Evolutionary conservation across 345 rosid genomes (phyloP).

Genomic region (Toxicodendron radicans): DNA sequence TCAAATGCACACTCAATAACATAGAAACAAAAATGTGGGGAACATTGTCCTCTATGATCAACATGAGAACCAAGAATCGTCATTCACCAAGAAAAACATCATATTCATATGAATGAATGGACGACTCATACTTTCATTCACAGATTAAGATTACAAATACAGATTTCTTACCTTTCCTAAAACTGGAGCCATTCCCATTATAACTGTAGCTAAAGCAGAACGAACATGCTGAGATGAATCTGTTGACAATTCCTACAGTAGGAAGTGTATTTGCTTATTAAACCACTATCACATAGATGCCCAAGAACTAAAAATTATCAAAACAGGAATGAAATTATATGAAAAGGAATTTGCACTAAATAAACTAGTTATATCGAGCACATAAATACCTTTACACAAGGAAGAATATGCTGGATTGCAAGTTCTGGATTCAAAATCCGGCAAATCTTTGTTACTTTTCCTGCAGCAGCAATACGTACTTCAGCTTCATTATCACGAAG

Average conservation of each 20-base stretch:
- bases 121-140: neutral
- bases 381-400: constrained; percentile 53
- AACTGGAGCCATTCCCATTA: constrained; percentile 89
- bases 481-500: constrained; percentile 74
- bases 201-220: constrained; percentile 83
- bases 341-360: neutral
- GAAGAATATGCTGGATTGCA: constrained; percentile 60
- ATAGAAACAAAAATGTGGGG: neutral
- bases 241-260: constrained; percentile 61
- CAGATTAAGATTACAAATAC: neutral
- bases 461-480: constrained; percentile 66
- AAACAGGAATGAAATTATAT: neutral
- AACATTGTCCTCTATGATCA: neutral
- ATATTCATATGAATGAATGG: neutral
- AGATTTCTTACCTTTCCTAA: constrained; percentile 52
- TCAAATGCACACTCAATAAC: neutral
- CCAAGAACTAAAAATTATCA: neutral
- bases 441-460: constrained; percentile 61
- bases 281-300: neutral
- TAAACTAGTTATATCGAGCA: constrained; percentile 4
- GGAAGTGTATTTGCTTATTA: constrained; percentile 18
- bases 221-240: constrained; percentile 84
- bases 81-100: neutral
- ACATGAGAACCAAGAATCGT: constrained; percentile 3
- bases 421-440: constrained; percentile 59